Evolutionary conservation across 768 basidiomycete species (phyloP), one percentile per base, ranked within the genome.

Genomic region (Cystoderma amianthinum): DNA sequence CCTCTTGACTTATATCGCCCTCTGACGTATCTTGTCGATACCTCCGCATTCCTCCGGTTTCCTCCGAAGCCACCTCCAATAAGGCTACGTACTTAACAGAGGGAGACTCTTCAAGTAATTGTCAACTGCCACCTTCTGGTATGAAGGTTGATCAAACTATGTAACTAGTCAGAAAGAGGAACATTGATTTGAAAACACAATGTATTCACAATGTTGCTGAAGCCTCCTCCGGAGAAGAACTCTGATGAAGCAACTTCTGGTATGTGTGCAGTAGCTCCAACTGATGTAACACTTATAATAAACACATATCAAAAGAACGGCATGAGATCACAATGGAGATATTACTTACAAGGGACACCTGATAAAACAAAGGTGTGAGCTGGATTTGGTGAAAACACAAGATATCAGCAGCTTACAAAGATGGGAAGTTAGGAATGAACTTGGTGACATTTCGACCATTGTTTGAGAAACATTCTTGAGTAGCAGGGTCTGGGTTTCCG

Each of bases 191-290:
- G 9, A 22, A 34, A 4, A 32, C 16, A 22, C n/a, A 12, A 25
- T 12, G 33, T 42, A 65, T 71, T 47, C 10, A 82, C 81, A 39
- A 76, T 75, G 46, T 82, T 67, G 54, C 82, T 84, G 62, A 86
- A 88, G 2, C 85, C 84, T 24, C 85, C 85, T 1, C 82, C 81
- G 10, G 81, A 84, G 63, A 85, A 81, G 47, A 59, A 63, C 9
- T 15, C 15, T 9, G 28, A 30, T 2, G 70, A 73, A 0, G 76
- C 77, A 11, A 65, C 65, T 55, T 88, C 85, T 0, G 81, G 83
- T 38, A 82, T 59, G 30, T 60, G 46, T 17, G 56, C 58, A 1
- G 85, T 86, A 6, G 76, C 85, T 5, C 85, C 85, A 2, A 89
- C 84, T 2, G 80, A 46, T 3, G 85, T 89, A 15, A 85, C 80